These are phyloP conservation scores for Mentha longifolia DNA, from an alignment of 257 asterid genomes.

Conservation along the genomic window DNA sequence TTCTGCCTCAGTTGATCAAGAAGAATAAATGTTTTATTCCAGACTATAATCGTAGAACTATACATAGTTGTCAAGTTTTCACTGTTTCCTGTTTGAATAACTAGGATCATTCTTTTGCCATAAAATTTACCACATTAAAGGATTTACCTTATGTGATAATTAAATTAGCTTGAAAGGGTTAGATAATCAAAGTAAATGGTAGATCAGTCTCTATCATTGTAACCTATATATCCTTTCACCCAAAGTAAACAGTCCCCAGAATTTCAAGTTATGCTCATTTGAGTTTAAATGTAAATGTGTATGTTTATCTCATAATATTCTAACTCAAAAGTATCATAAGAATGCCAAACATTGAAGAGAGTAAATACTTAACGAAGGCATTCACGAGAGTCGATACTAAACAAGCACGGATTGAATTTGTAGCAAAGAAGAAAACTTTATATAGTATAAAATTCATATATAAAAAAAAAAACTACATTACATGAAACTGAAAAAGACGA, in stretches of 20 bases:
- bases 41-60: background rate
- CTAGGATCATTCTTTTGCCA: background rate
- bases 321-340: background rate
- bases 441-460: conserved; percentile 16
- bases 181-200: no score
- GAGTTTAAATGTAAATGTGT: background rate
- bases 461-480: conserved; percentile 26
- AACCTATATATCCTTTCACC: no score
- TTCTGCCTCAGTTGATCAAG: conserved; percentile 27
- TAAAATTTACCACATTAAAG: no score
- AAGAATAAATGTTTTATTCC: background rate
- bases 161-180: no score
- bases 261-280: background rate
- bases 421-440: conserved; percentile 8
- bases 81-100: background rate
- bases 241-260: background rate
- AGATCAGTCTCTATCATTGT: no score
- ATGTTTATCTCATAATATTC: background rate
- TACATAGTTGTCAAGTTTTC: background rate
- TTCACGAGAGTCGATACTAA: background rate
- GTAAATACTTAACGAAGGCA: background rate
- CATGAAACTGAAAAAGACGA: conserved; percentile 26
- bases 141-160: no score
- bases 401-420: conserved; percentile 7
- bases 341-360: background rate